Percentiles rank a stretch among this genome's conserved stretches.
Evolutionary conservation across 2,329 filamentous ascomycete species (phyloP).

Genomic region (Fusarium luffae): DNA sequence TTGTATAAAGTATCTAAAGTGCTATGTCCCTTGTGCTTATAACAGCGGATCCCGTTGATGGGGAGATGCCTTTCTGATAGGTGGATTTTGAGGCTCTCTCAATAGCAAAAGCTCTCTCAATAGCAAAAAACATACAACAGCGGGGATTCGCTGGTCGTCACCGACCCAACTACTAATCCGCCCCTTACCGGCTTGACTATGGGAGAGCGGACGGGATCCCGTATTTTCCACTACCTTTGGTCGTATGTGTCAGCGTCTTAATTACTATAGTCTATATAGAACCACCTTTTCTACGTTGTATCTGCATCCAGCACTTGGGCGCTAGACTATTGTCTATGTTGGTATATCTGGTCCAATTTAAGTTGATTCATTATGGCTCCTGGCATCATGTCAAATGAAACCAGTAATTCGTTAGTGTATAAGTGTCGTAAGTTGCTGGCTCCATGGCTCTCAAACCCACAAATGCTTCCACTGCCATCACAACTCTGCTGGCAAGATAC

Average conservation of each 20-base stretch:
- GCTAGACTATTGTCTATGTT: not conserved
- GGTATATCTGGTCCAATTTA: not conserved
- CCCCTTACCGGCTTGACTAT: constrained; percentile 10
- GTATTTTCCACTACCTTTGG: constrained; percentile 9
- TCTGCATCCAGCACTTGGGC: not conserved
- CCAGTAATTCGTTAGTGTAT: constrained; percentile 14
- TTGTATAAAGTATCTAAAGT: too few relatives aligned
- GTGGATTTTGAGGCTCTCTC: too few relatives aligned
- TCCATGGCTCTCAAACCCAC: constrained; percentile 20
- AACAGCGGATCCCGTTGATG: too few relatives aligned
- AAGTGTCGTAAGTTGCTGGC: constrained; percentile 10
- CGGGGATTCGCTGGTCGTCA: constrained; percentile 14
- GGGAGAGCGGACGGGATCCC: constrained; percentile 15
- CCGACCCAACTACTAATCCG: constrained; percentile 15
- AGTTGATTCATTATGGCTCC: not conserved
- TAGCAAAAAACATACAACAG: constrained; percentile 13
- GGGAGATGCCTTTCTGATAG: too few relatives aligned
- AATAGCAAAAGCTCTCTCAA: too few relatives aligned
- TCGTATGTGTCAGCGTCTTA: not conserved
- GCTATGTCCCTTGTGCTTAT: too few relatives aligned
- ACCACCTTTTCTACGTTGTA: not conserved
- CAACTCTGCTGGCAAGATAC: constrained; percentile 20
- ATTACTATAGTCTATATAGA: not conserved
- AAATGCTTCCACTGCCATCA: constrained; percentile 24
- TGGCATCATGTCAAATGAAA: constrained; percentile 11